Percentiles rank a stretch among this genome's conserved stretches.
Evolutionary conservation across 2,329 filamentous ascomycete species (phyloP).

Genomic region (Aspergillus hortae): DNA sequence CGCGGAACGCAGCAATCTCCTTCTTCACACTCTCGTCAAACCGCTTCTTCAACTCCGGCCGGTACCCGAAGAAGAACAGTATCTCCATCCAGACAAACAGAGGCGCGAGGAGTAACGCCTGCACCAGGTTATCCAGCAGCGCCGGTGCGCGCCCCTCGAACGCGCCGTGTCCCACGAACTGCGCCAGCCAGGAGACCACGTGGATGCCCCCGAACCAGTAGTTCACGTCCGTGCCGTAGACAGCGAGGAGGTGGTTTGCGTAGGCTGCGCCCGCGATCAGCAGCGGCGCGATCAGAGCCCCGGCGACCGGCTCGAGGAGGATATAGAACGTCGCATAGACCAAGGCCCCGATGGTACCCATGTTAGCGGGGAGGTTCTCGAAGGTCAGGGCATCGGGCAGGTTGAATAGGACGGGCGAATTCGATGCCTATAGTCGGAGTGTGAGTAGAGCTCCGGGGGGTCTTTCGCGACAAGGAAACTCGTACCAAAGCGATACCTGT

Average conservation of each 20-base stretch:
- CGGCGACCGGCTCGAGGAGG: conserved; percentile 90
- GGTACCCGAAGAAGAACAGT: conserved; percentile 85
- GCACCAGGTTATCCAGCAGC: conserved; percentile 83
- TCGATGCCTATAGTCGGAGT: conserved; percentile 50
- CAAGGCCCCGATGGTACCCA: conserved; percentile 55
- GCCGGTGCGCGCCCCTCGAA: conserved; percentile 88
- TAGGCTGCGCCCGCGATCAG: conserved; percentile 72
- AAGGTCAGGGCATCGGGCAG: conserved; percentile 53
- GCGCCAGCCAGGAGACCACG: conserved; percentile 74
- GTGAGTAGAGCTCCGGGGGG: not conserved
- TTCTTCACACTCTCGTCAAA: conserved; percentile 71
- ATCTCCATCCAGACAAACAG: conserved; percentile 97
- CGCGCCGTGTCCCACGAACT: conserved; percentile 86
- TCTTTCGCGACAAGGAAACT: not conserved
- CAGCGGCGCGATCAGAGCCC: conserved; percentile 69
- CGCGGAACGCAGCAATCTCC: conserved; percentile 73
- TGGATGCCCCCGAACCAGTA: conserved; percentile 67
- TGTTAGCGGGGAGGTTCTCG: conserved; percentile 57
- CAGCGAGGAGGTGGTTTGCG: conserved; percentile 68
- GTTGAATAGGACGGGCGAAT: conserved; percentile 50
- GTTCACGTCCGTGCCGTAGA: conserved; percentile 58
- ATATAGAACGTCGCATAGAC: conserved; percentile 78
- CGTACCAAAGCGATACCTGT: conserved; percentile 59
- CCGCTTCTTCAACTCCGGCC: conserved; percentile 77
- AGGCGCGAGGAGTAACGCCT: conserved; percentile 87